Percentiles rank a stretch among this genome's conserved stretches.
Evolutionary conservation across 1,284 basidiomycete genomes (phyloP).

Genomic region (Ustilago trichophora): DNA sequence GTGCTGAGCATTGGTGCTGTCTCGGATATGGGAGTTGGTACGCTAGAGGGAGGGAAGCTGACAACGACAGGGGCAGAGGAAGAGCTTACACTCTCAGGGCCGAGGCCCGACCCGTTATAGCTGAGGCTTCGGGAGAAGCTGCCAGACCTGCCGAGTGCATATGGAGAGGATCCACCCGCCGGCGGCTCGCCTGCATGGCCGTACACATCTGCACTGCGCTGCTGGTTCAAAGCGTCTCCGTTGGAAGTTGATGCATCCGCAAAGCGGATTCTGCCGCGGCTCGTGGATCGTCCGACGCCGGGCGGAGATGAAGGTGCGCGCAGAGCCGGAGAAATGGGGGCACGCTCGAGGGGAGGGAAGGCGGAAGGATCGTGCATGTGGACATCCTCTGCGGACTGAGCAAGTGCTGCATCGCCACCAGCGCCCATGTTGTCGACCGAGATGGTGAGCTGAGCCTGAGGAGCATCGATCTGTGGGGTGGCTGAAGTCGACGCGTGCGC

Average conservation of each 20-base stretch:
- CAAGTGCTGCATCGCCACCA: conserved; percentile 34
- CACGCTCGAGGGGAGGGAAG: conserved; percentile 40
- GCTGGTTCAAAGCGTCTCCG: too few relatives aligned
- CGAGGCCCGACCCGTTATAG: conserved; percentile 24
- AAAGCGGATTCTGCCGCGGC: conserved; percentile 37
- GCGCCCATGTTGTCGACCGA: conserved; percentile 53
- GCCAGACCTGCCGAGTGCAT: conserved; percentile 27
- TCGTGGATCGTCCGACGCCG: conserved; percentile 12
- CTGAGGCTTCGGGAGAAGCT: conserved; percentile 51
- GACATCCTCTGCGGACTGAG: conserved; percentile 16
- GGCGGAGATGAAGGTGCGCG: conserved; percentile 23
- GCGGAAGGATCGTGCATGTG: conserved; percentile 35
- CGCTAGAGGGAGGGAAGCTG: conserved; percentile 36
- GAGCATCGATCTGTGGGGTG: not conserved
- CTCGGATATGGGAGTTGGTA: conserved; percentile 11
- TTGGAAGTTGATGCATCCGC: conserved; percentile 3
- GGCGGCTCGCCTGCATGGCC: too few relatives aligned
- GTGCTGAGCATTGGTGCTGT: not conserved
- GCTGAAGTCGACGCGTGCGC: not conserved
- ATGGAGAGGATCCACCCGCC: conserved; percentile 9
- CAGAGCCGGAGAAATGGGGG: conserved; percentile 27
- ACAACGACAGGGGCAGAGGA: conserved; percentile 33
- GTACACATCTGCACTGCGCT: too few relatives aligned
- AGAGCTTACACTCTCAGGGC: conserved; percentile 40
- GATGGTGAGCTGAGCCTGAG: conserved; percentile 33